Evolutionary conservation across 495 filamentous ascomycete genomes (phyloP).

Genomic region (Trichoderma erinaceum): DNA sequence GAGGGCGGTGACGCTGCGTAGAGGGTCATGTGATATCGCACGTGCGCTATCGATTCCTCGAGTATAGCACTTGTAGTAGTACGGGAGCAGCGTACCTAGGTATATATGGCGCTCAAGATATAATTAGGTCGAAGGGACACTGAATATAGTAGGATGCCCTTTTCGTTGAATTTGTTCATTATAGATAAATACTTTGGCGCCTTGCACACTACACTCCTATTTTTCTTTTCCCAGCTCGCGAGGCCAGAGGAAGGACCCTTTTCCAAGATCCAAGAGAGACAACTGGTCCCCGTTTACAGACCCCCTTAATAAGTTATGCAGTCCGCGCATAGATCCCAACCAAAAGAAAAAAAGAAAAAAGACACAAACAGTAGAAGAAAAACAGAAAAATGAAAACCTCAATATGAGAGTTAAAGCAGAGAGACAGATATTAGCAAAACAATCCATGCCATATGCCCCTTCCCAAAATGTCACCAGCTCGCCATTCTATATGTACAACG

Average conservation of each 20-base stretch:
- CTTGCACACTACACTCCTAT: not conserved
- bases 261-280: not conserved
- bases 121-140: too few species aligned
- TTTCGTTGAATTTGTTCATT: not conserved
- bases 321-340: constrained; percentile 4
- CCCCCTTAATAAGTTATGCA: not conserved
- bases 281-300: not conserved
- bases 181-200: not conserved
- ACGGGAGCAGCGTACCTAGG: too few species aligned
- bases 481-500: constrained; percentile 12
- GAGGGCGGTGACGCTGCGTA: constrained; percentile 8
- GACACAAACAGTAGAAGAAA: not conserved
- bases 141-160: too few species aligned
- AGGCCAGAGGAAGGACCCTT: not conserved
- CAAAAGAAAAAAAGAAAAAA: not conserved
- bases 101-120: too few species aligned
- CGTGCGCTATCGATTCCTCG: not conserved
- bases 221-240: not conserved
- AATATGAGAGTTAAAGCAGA: not conserved
- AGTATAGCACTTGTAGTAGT: too few species aligned
- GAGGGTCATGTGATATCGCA: not conserved
- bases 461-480: constrained; percentile 2
- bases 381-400: not conserved
- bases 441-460: not conserved
- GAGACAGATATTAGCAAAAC: not conserved